Conservation (phyloP, 768 basidiomycete genomes). For the Rhodotorula diobovata region DNA sequence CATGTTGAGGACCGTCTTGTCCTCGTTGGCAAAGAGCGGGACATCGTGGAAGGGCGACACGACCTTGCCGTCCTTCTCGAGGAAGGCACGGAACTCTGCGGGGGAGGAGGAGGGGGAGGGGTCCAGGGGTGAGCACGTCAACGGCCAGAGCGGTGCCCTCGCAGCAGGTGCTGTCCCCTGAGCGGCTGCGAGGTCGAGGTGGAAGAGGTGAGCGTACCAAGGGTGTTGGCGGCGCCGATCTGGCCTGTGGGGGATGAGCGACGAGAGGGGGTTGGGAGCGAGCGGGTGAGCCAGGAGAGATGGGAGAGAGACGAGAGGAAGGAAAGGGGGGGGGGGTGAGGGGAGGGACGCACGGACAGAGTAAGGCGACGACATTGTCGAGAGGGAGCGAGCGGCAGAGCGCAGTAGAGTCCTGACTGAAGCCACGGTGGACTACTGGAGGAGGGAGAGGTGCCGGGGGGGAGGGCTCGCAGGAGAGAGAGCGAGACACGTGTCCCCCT, state of each 20-base stretch:
- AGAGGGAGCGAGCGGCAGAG: not conserved
- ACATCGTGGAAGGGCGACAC: slow-evolving; percentile 91
- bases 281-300: not conserved
- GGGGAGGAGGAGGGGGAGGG: not conserved
- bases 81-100: slow-evolving; percentile 87
- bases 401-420: not conserved
- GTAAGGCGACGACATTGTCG: not conserved
- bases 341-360: slow-evolving; percentile 1
- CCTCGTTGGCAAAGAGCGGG: slow-evolving; percentile 90
- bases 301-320: not conserved
- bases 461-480: too few species aligned
- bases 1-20: slow-evolving; percentile 96
- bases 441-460: too few species aligned
- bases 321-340: not conserved
- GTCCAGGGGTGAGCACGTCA: slow-evolving; percentile 38
- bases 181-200: not conserved
- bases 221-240: slow-evolving; percentile 84
- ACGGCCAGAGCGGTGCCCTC: not conserved
- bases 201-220: slow-evolving; percentile 57
- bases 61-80: slow-evolving; percentile 81
- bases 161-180: too few species aligned
- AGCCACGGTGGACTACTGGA: not conserved
- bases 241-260: slow-evolving; percentile 51
- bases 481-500: too few species aligned
- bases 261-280: slow-evolving; percentile 8